A percentile compares a stretch with the other conserved stretches of the same genome.
Conservation (phyloP, 805 yeast genomes). For the Saccharomyces kudriavzevii region DNA sequence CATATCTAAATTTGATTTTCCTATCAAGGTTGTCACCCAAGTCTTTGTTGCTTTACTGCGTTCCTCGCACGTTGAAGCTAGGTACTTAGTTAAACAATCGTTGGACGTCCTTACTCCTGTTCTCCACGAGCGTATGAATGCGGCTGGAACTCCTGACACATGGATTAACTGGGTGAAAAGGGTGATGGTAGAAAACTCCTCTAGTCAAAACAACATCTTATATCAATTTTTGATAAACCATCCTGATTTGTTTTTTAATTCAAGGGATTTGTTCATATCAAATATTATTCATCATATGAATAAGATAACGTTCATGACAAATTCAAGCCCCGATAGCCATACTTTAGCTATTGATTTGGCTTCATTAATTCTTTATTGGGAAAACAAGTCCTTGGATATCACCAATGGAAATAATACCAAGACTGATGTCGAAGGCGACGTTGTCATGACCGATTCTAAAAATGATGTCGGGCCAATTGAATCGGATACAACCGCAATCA, state of each 20-base stretch:
- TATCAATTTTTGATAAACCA: slow-evolving; percentile 85
- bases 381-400: slow-evolving; percentile 38
- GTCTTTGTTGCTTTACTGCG: slow-evolving; percentile 84
- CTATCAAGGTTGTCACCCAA: slow-evolving; percentile 80
- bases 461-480: not conserved
- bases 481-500: slow-evolving; percentile 30
- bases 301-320: slow-evolving; percentile 68
- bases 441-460: slow-evolving; percentile 16
- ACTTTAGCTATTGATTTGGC: slow-evolving; percentile 82
- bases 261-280: slow-evolving; percentile 82
- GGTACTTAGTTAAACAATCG: slow-evolving; percentile 77
- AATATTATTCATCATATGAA: slow-evolving; percentile 90
- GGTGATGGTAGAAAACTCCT: slow-evolving; percentile 81
- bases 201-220: slow-evolving; percentile 75
- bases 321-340: slow-evolving; percentile 75
- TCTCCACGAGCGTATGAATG: slow-evolving; percentile 55
- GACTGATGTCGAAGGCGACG: slow-evolving; percentile 21
- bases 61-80: slow-evolving; percentile 77
- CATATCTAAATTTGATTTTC: slow-evolving; percentile 81
- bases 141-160: slow-evolving; percentile 39
- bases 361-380: slow-evolving; percentile 82
- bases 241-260: slow-evolving; percentile 72
- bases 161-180: slow-evolving; percentile 97
- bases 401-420: slow-evolving; percentile 6
- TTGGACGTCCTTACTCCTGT: slow-evolving; percentile 84